Conservation (phyloP, 2,329 filamentous ascomycete genomes). For the Penicillium sp. region DNA sequence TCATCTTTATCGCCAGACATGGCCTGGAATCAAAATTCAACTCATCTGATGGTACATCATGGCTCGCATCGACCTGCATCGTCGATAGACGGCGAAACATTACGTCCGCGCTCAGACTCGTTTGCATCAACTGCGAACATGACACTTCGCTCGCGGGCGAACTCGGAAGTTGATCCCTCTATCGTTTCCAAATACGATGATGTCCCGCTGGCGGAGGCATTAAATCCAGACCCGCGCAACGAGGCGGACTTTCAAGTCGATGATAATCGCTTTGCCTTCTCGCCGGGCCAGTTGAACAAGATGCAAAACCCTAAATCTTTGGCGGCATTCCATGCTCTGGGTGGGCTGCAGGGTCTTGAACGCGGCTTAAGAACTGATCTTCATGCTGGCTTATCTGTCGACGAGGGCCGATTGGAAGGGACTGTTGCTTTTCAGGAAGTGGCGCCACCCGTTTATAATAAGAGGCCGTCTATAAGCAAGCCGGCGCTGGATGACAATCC, state of each 20-base stretch:
- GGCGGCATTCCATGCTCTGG: conserved; percentile 74
- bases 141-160: conserved; percentile 33
- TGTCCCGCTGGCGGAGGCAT: conserved; percentile 53
- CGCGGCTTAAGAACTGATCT: conserved; percentile 73
- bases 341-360: conserved; percentile 74
- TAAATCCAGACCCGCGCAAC: conserved; percentile 72
- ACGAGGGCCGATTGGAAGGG: conserved; percentile 67
- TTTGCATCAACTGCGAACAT: conserved; percentile 38
- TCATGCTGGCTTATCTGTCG: conserved; percentile 69
- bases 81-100: conserved; percentile 45
- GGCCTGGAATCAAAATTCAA: conserved; percentile 23
- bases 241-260: conserved; percentile 73
- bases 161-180: conserved; percentile 29
- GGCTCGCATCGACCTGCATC: conserved; percentile 32
- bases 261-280: conserved; percentile 82
- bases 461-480: conserved; percentile 16
- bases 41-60: conserved; percentile 26
- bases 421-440: conserved; percentile 71
- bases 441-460: conserved; percentile 33
- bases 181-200: conserved; percentile 35
- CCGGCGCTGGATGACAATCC: conserved; percentile 1
- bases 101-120: conserved; percentile 44
- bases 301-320: conserved; percentile 87
- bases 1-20: conserved; percentile 25
- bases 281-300: conserved; percentile 74